Percentiles rank a stretch among this genome's conserved stretches.
Evolutionary conservation across 2,329 filamentous ascomycete species (phyloP).

Genomic region (Phaeosphaeria sp.): DNA sequence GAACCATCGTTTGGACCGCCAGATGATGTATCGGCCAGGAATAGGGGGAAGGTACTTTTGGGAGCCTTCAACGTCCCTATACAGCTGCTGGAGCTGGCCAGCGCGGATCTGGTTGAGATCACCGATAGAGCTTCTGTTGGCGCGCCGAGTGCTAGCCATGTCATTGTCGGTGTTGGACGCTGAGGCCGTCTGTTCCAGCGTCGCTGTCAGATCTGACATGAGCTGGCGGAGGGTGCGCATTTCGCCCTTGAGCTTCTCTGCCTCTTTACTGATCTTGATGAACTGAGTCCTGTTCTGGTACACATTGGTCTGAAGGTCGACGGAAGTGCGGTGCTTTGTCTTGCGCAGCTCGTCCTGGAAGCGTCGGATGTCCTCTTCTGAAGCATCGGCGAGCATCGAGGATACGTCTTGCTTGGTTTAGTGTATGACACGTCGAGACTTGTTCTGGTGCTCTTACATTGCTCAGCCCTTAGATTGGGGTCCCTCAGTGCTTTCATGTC

Average conservation of each 20-base stretch:
- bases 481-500: constrained; percentile 82
- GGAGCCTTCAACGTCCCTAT: constrained; percentile 96
- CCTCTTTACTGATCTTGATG: constrained; percentile 99
- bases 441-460: constrained; percentile 63
- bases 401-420: constrained; percentile 61
- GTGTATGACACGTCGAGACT: constrained; percentile 5
- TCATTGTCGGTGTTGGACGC: constrained; percentile 47
- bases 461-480: constrained; percentile 77
- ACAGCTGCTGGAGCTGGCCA: constrained; percentile 76
- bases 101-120: constrained; percentile 74
- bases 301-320: constrained; percentile 91
- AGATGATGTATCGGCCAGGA: constrained; percentile 88
- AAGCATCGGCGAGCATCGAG: constrained; percentile 78
- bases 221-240: constrained; percentile 90
- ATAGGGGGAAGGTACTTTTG: constrained; percentile 95
- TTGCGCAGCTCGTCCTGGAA: constrained; percentile 79
- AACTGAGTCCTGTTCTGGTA: constrained; percentile 98
- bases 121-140: constrained; percentile 86
- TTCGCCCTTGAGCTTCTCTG: constrained; percentile 94
- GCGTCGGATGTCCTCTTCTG: constrained; percentile 83
- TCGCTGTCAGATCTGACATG: constrained; percentile 82
- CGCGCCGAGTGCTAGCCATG: constrained; percentile 54
- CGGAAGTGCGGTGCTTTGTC: constrained; percentile 77
- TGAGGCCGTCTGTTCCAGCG: constrained; percentile 55
- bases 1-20: constrained; percentile 93